Conservation (phyloP, 179 eudicot genomes). For the Drosera spatulata region DNA sequence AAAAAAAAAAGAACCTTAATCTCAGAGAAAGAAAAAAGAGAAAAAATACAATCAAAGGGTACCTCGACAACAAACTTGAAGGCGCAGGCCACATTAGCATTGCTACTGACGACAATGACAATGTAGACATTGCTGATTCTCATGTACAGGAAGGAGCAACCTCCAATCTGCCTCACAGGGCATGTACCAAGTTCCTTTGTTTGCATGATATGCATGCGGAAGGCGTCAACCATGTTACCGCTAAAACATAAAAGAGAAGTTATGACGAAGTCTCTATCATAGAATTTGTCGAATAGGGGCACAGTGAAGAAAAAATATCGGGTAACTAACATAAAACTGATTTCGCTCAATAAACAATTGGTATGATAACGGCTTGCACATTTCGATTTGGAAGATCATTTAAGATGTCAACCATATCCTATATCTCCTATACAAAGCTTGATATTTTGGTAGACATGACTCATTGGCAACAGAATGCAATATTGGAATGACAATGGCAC, state of each 20-base stretch:
- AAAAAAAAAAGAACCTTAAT: background rate
- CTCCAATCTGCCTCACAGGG: conserved; percentile 97
- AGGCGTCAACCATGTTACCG: conserved; percentile 99
- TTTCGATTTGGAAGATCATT: too few species aligned
- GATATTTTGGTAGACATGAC: too few species aligned
- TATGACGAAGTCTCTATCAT: background rate
- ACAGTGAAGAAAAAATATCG: too few species aligned
- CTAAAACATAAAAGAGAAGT: conserved; percentile 20
- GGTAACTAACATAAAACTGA: too few species aligned
- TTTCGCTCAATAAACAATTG: too few species aligned
- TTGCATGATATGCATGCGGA: conserved; percentile 96
- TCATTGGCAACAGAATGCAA: too few species aligned
- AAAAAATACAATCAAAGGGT: conserved; percentile 5
- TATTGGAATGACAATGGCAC: too few species aligned
- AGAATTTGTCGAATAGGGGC: too few species aligned
- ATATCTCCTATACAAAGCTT: too few species aligned
- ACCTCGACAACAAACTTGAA: conserved; percentile 98
- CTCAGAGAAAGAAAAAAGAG: background rate
- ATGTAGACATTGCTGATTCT: conserved; percentile 98
- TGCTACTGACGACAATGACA: conserved; percentile 98
- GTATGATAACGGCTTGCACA: too few species aligned
- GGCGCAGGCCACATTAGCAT: conserved; percentile 95
- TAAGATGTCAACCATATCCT: too few species aligned
- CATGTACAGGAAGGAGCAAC: conserved; percentile 97
- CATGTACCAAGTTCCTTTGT: conserved; percentile 99